phyloP scores from a whole-genome alignment of 306 rosid species.

The Lathyrus oleraceus region DNA sequence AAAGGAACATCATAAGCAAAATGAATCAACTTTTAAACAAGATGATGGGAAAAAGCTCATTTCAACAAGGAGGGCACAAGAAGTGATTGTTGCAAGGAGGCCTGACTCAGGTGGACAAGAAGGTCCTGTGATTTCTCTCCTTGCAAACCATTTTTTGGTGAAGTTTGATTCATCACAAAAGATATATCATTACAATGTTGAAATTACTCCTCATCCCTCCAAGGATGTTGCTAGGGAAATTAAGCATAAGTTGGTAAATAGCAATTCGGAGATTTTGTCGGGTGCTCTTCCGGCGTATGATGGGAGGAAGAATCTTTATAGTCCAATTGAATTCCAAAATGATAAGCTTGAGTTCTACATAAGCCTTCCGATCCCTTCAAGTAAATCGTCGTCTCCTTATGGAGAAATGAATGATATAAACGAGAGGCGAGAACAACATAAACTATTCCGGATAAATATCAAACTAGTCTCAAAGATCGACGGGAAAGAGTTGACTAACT shows the following conservation, averaged over 20 bases:
- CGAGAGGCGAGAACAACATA: constrained; percentile 54
- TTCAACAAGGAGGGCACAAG: constrained; percentile 51
- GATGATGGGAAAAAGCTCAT: constrained; percentile 53
- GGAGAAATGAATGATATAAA: constrained; percentile 50
- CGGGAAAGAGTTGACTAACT: constrained; percentile 68
- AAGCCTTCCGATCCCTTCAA: constrained; percentile 67
- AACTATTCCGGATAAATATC: constrained; percentile 69
- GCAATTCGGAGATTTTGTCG: constrained; percentile 60
- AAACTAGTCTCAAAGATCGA: constrained; percentile 81
- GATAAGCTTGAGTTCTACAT: constrained; percentile 84
- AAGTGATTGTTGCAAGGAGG: constrained; percentile 71
- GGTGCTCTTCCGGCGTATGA: constrained; percentile 87
- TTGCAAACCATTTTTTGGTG: constrained; percentile 93
- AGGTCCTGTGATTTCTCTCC: constrained; percentile 72
- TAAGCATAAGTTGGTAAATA: constrained; percentile 75
- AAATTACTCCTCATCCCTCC: constrained; percentile 85
- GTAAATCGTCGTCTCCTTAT: constrained; percentile 39
- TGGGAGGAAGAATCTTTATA: constrained; percentile 89
- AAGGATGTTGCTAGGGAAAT: constrained; percentile 77
- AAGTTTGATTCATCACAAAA: constrained; percentile 66
- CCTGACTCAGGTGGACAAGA: constrained; percentile 97
- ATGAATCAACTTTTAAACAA: constrained; percentile 43
- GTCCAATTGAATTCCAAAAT: constrained; percentile 74
- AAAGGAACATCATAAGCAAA: constrained; percentile 51
- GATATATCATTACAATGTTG: constrained; percentile 91